phyloP scores from a whole-genome alignment of 108 stramenopile genomes.

The Cyclotella atomus region DNA sequence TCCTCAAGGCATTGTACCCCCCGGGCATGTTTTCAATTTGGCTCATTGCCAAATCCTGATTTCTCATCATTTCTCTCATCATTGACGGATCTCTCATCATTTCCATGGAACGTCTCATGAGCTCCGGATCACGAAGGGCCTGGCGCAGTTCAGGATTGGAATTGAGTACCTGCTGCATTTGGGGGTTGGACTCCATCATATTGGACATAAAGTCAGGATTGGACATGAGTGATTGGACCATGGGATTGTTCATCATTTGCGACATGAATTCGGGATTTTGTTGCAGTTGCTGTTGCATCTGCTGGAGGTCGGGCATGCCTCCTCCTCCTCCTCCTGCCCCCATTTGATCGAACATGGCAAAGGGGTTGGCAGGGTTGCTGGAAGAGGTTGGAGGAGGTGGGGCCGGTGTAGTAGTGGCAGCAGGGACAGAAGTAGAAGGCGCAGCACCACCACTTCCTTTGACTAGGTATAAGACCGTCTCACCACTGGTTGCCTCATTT shows the following conservation, averaged over 20 bases:
- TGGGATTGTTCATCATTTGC: constrained; percentile 82
- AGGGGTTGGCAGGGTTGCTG: constrained; percentile 32
- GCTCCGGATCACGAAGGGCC: constrained; percentile 86
- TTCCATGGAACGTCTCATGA: constrained; percentile 89
- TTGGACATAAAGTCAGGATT: constrained; percentile 89
- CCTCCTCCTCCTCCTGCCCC: constrained; percentile 1
- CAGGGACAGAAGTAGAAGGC: constrained; percentile 5
- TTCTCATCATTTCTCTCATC: constrained; percentile 86
- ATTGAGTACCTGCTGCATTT: constrained; percentile 88
- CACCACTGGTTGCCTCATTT: constrained; percentile 20
- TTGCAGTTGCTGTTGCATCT: constrained; percentile 41
- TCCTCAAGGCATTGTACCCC: constrained; percentile 90
- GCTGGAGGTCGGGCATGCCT: constrained; percentile 31
- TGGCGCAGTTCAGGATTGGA: constrained; percentile 91
- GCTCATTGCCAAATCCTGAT: constrained; percentile 95
- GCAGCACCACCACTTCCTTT: constrained; percentile 54
- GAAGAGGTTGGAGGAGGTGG: constrained; percentile 23
- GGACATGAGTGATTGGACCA: constrained; percentile 84
- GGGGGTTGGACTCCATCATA: constrained; percentile 93
- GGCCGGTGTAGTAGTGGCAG: constrained; percentile 4
- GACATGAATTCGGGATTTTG: constrained; percentile 70
- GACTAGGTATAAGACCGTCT: constrained; percentile 70
- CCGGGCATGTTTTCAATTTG: constrained; percentile 95
- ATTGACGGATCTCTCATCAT: constrained; percentile 93
- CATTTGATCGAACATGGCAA: constrained; percentile 3